phyloP scores from a whole-genome alignment of 2,329 filamentous ascomycete species.

The Xylaria sp. region DNA sequence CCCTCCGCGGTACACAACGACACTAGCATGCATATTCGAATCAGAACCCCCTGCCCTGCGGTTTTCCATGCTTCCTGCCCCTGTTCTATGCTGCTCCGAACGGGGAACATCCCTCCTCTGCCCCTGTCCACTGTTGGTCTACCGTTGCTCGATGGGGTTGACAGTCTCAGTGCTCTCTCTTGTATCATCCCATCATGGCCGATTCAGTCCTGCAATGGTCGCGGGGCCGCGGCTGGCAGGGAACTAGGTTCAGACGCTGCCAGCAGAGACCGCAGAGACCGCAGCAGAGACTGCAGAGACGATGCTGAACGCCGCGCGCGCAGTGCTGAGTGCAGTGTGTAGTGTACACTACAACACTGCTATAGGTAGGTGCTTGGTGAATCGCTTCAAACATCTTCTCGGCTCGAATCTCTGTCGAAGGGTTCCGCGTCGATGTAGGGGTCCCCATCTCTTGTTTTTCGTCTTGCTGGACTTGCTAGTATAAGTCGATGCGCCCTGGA shows the following conservation, averaged over 20 bases:
- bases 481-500: conserved; percentile 18
- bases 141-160: conserved; percentile 22
- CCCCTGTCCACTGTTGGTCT: conserved; percentile 19
- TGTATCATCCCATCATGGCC: conserved; percentile 31
- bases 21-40: conserved; percentile 33
- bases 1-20: conserved; percentile 3
- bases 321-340: no score
- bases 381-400: conserved; percentile 25
- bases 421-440: conserved; percentile 27
- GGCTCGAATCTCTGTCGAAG: conserved; percentile 19
- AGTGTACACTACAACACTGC: not conserved
- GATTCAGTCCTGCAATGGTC: conserved; percentile 24
- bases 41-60: conserved; percentile 19
- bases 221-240: conserved; percentile 22
- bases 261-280: not conserved
- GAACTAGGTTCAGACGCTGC: conserved; percentile 32
- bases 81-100: conserved; percentile 27
- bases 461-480: conserved; percentile 11
- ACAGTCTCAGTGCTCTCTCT: conserved; percentile 2
- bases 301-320: conserved; percentile 25
- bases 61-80: conserved; percentile 24
- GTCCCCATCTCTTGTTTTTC: conserved; percentile 23
- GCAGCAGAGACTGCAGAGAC: not conserved
- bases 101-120: conserved; percentile 22
- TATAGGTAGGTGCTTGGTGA: conserved; percentile 18